phyloP scores from a whole-genome alignment of 768 basidiomycete species.

The Phylloporus sp. region DNA sequence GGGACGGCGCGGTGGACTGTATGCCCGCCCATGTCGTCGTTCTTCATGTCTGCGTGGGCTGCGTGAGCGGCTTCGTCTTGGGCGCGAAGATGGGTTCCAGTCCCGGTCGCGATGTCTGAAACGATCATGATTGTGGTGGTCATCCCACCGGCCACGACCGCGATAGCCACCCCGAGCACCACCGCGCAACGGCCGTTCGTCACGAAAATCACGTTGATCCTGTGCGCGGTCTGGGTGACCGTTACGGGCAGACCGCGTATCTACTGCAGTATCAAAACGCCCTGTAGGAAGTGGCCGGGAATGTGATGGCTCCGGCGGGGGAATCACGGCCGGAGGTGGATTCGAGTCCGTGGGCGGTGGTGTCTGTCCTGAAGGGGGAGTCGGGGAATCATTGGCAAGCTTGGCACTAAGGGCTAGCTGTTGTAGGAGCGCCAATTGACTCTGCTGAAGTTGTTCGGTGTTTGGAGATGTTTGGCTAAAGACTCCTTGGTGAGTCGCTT shows the following conservation, averaged over 20 bases:
- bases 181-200: conserved; percentile 49
- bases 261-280: conserved; percentile 34
- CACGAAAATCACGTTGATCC: conserved; percentile 44
- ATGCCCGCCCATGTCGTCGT: conserved; percentile 47
- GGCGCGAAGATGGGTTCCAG: conserved; percentile 35
- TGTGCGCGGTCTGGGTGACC: conserved; percentile 39
- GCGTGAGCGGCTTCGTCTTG: conserved; percentile 63
- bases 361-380: conserved; percentile 23
- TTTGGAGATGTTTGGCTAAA: conserved; percentile 63
- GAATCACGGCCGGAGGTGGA: not conserved
- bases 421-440: conserved; percentile 68
- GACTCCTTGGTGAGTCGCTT: conserved; percentile 3
- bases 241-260: conserved; percentile 33
- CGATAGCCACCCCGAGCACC: conserved; percentile 50
- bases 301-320: conserved; percentile 22
- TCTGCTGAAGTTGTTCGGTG: conserved; percentile 43
- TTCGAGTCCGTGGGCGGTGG: conserved; percentile 22
- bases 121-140: conserved; percentile 41
- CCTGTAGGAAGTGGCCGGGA: not conserved
- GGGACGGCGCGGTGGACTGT: conserved; percentile 56
- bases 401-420: conserved; percentile 66
- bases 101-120: conserved; percentile 45
- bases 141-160: conserved; percentile 64
- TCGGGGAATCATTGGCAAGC: conserved; percentile 29
- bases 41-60: conserved; percentile 62